These are phyloP conservation scores for Calophaca sinica DNA, from an alignment of 306 rosid genomes.

Conservation along the genomic window DNA sequence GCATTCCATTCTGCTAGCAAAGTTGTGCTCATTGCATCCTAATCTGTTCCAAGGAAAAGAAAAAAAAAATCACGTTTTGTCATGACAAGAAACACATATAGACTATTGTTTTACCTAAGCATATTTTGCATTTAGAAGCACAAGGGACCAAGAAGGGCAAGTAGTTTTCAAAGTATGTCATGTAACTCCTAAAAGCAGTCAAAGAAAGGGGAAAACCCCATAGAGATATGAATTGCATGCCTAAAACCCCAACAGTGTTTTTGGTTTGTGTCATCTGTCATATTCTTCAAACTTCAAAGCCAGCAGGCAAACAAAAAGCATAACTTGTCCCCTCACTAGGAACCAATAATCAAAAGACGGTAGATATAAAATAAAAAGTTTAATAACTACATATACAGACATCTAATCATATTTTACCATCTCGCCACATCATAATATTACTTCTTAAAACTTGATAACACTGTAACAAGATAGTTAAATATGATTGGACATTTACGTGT, in stretches of 20 bases:
- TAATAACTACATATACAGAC: not conserved
- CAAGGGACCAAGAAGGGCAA: slow-evolving; percentile 5
- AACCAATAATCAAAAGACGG: slow-evolving; percentile 40
- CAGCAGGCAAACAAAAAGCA: slow-evolving; percentile 40
- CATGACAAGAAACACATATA: slow-evolving; percentile 1
- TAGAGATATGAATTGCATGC: slow-evolving; percentile 39
- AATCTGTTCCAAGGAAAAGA: slow-evolving; percentile 53
- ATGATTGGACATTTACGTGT: not conserved
- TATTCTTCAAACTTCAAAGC: slow-evolving; percentile 33
- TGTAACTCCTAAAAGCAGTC: slow-evolving; percentile 56
- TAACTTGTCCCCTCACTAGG: slow-evolving; percentile 26
- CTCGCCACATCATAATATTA: not conserved
- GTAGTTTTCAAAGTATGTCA: slow-evolving; percentile 41
- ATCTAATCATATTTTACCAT: not conserved
- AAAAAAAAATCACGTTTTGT: not conserved
- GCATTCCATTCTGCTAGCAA: slow-evolving; percentile 96
- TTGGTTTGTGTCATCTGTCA: slow-evolving; percentile 34
- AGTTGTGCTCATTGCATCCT: slow-evolving; percentile 98
- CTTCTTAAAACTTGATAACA: not conserved
- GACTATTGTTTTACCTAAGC: not conserved
- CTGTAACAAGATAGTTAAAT: not conserved
- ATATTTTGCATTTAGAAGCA: slow-evolving; percentile 1
- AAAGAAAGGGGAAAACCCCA: slow-evolving; percentile 46
- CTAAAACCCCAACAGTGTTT: slow-evolving; percentile 33
- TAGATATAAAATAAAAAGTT: not conserved